Evolutionary conservation across 179 eudicot species (phyloP), one percentile per base, ranked within the genome.

Genomic region (Sideroxylon spinosum): DNA sequence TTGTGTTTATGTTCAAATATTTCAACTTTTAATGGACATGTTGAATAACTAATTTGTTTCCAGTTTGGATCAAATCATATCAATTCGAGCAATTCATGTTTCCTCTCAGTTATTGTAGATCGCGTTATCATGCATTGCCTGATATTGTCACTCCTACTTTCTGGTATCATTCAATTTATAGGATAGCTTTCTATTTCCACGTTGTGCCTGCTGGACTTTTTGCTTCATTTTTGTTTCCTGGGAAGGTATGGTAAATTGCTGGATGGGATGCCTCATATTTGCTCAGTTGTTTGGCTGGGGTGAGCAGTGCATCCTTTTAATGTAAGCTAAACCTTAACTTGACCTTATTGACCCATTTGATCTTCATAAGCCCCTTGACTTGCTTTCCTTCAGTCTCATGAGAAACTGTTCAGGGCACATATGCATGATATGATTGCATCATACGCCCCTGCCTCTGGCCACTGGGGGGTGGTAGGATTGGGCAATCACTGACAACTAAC

Each of bases 381-480:
- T 19, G 16, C 25, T 68, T 48, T 55, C 11, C 28, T 3, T 68
- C 49, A 8, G n/a, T 26, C 17, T n/a, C 55, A 46, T 37, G 6
- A 20, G 23, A 64, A 67, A 67, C 10, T 19, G 20, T 67, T 44
- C 48, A 8, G 17, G 61, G 49, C 57, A 13, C 75, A 7, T 56
- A n/a, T 25, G 44, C 29, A 26, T 56, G 26, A 56, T 56, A 17
- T 7, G 22, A 29, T 4, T 12, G 62, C 19, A 19, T 14, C 48
- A 16, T 9, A 17, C 3, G 64, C 20, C 28, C 65, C 49, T 29
- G n/a, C 61, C 61, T 71, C 46, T 57, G 26, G 50, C 50, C 12
- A 64, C 49, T 19, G 64, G 20, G 62, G 74, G 22, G 53, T 71
- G 46, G 49, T 28, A 29, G 49, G 64, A 65, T 64, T 76, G 71